phyloP scores from a whole-genome alignment of 2,329 filamentous ascomycete species.

The Fusarium sp. region DNA sequence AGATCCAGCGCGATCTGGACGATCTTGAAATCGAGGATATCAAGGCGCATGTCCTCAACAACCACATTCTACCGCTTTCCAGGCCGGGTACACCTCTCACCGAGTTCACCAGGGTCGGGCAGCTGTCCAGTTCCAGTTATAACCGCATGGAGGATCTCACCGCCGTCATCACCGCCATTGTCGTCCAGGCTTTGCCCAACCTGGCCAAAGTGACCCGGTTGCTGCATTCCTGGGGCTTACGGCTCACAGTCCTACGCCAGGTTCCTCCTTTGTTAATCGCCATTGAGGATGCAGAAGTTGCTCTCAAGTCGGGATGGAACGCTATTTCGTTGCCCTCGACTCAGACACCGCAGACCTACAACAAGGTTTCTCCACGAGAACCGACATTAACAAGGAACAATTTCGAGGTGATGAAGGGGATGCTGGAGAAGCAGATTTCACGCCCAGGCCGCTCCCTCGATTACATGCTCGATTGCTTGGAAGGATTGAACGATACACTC shows the following conservation, averaged over 20 bases:
- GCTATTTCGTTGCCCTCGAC: constrained; percentile 59
- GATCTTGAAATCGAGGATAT: constrained; percentile 85
- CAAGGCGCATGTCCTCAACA: constrained; percentile 86
- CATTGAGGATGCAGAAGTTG: constrained; percentile 74
- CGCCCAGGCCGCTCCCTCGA: constrained; percentile 81
- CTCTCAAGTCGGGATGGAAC: constrained; percentile 75
- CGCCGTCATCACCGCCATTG: constrained; percentile 89
- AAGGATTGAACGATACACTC: constrained; percentile 85
- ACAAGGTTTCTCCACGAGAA: constrained; percentile 26
- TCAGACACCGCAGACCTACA: constrained; percentile 33
- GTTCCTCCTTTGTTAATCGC: constrained; percentile 76
- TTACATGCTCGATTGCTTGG: constrained; percentile 85
- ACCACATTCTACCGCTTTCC: constrained; percentile 74
- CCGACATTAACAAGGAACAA: constrained; percentile 56
- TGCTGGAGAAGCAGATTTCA: constrained; percentile 77
- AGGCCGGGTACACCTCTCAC: constrained; percentile 53
- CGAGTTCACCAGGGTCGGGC: constrained; percentile 48
- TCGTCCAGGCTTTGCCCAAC: constrained; percentile 88
- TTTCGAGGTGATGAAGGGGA: constrained; percentile 69
- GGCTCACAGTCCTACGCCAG: constrained; percentile 79
- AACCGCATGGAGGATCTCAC: constrained; percentile 88
- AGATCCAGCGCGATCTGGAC: constrained; percentile 78
- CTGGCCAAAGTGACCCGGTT: constrained; percentile 79
- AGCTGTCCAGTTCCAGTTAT: constrained; percentile 66
- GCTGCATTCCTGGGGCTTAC: constrained; percentile 82